These are phyloP conservation scores for Ustilago hordei DNA, from an alignment of 1,284 basidiomycete species.

Conservation along the genomic window DNA sequence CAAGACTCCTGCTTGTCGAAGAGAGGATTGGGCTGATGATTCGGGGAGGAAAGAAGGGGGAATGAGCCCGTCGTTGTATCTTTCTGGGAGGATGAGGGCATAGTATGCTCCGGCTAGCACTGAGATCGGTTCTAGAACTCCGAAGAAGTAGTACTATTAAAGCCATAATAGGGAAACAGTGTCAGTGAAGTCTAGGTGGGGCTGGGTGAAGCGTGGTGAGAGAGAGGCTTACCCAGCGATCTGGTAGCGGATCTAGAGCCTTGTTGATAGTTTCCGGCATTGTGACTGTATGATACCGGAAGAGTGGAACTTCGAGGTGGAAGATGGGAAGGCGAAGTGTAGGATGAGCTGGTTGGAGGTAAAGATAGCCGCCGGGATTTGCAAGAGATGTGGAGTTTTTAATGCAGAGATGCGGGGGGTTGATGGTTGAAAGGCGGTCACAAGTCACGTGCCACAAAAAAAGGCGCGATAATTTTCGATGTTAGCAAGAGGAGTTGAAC, in stretches of 20 bases:
- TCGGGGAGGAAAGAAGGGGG: constrained; percentile 42
- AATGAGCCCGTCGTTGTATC: constrained; percentile 58
- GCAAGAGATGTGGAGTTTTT: constrained; percentile 11
- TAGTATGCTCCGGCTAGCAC: constrained; percentile 55
- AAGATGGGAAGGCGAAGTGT: background rate
- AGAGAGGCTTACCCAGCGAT: constrained; percentile 40
- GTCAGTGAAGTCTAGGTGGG: background rate
- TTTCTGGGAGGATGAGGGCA: constrained; percentile 47
- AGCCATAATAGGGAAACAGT: background rate
- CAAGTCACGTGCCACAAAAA: constrained; percentile 20
- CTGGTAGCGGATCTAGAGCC: constrained; percentile 31
- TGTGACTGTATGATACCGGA: background rate
- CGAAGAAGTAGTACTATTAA: constrained; percentile 58
- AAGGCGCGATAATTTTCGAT: background rate
- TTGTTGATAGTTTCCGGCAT: constrained; percentile 4
- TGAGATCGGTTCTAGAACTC: constrained; percentile 56
- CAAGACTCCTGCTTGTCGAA: constrained; percentile 28
- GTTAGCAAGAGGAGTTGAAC: constrained; percentile 12
- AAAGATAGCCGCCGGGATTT: background rate
- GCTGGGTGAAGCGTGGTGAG: background rate
- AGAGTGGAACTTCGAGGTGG: background rate
- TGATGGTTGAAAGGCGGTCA: background rate
- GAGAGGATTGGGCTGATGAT: constrained; percentile 22
- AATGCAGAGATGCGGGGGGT: background rate
- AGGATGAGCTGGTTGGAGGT: background rate